These are phyloP conservation scores for Candida freyschussii DNA, from an alignment of 1,139 yeast species.

Conservation along the genomic window DNA sequence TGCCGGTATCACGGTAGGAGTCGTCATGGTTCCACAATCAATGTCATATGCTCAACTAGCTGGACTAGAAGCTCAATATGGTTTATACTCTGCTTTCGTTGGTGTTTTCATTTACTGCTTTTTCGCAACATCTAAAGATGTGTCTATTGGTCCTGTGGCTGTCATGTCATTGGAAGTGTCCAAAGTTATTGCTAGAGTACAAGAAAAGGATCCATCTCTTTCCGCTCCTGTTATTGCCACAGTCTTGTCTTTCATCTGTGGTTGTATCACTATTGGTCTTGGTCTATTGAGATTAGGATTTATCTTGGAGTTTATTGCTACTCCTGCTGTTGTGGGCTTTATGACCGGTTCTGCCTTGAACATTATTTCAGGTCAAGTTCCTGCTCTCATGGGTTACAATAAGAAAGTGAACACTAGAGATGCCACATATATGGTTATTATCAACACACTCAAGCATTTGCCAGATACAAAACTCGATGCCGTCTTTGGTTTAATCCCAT, in stretches of 20 bases:
- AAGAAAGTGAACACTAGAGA: slow-evolving; percentile 65
- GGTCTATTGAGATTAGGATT: slow-evolving; percentile 85
- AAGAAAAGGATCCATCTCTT: slow-evolving; percentile 40
- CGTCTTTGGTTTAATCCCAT: slow-evolving; percentile 78
- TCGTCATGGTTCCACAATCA: slow-evolving; percentile 89
- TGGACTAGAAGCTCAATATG: slow-evolving; percentile 74
- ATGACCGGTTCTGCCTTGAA: slow-evolving; percentile 92
- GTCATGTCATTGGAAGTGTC: slow-evolving; percentile 90
- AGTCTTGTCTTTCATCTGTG: slow-evolving; percentile 73
- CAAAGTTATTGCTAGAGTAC: slow-evolving; percentile 67
- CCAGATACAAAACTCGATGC: slow-evolving; percentile 70
- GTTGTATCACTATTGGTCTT: slow-evolving; percentile 75
- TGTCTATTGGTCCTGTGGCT: slow-evolving; percentile 95
- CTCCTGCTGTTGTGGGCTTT: slow-evolving; percentile 92
- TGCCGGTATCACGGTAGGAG: slow-evolving; percentile 92
- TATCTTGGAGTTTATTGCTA: slow-evolving; percentile 80
- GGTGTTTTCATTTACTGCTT: slow-evolving; percentile 87
- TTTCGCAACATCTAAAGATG: slow-evolving; percentile 94
- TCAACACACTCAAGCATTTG: slow-evolving; percentile 68
- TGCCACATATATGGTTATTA: slow-evolving; percentile 64
- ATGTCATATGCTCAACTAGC: slow-evolving; percentile 95
- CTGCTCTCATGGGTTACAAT: slow-evolving; percentile 75
- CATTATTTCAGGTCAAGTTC: slow-evolving; percentile 81
- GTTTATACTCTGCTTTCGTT: slow-evolving; percentile 86
- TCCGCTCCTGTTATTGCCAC: slow-evolving; percentile 73